Percentiles rank a stretch among this genome's conserved stretches.
phyloP scores from a whole-genome alignment of 1,284 basidiomycete species.

The Psilocybe mexicana region DNA sequence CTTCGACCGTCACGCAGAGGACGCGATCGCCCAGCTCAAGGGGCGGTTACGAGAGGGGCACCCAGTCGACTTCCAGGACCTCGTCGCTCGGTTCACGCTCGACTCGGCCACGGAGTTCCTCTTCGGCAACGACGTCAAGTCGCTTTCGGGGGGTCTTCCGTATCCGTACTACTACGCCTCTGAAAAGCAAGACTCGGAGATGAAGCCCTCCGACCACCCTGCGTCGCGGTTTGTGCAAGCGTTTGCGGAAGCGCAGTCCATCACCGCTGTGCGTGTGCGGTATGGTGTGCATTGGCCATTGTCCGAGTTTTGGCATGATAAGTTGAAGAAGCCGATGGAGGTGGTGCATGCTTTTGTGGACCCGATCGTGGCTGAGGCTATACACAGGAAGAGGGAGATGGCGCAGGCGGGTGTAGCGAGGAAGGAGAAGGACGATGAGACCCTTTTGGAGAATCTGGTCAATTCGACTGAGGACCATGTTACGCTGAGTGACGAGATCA shows the following conservation, averaged over 20 bases:
- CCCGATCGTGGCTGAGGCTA: conserved; percentile 25
- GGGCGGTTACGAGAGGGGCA: conserved; percentile 40
- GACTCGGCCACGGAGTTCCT: conserved; percentile 52
- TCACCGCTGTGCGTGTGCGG: conserved; percentile 25
- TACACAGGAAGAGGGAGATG: conserved; percentile 12
- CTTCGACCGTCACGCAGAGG: conserved; percentile 45
- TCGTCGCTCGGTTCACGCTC: conserved; percentile 37
- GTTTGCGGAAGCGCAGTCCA: conserved; percentile 30
- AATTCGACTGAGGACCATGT: conserved; percentile 12
- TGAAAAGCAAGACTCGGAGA: background rate
- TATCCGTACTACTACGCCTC: conserved; percentile 20
- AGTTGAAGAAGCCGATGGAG: conserved; percentile 30
- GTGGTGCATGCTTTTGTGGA: conserved; percentile 34
- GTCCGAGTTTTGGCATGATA: conserved; percentile 36
- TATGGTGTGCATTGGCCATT: conserved; percentile 37
- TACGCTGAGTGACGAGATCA: conserved; percentile 48
- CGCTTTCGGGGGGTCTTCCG: conserved; percentile 30
- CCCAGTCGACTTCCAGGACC: conserved; percentile 54
- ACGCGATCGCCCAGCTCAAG: conserved; percentile 38
- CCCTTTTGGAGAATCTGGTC: conserved; percentile 8
- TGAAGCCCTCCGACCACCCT: conserved; percentile 22
- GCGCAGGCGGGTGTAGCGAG: background rate
- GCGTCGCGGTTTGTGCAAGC: conserved; percentile 32
- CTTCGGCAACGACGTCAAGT: conserved; percentile 42
- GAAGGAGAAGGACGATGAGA: conserved; percentile 1